Evolutionary conservation across 148 eudicot species (phyloP).

Genomic region (Heliosperma pusillum): DNA sequence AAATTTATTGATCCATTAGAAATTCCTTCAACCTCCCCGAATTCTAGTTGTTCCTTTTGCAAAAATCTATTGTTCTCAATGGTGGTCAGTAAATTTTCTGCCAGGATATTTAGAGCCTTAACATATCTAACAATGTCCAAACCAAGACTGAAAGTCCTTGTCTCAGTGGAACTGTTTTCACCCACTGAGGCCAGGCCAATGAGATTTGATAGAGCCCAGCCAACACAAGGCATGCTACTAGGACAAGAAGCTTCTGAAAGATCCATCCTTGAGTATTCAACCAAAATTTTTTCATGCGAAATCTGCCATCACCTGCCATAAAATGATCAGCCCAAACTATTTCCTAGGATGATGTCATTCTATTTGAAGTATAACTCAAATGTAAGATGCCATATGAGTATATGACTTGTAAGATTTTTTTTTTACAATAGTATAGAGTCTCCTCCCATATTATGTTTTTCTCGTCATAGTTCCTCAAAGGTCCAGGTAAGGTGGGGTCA

Average conservation of each 20-base stretch:
- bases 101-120: constrained; percentile 48
- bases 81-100: constrained; percentile 50
- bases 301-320: constrained; percentile 98
- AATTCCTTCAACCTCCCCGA: constrained; percentile 29
- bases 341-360: constrained; percentile 9
- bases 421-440: not conserved
- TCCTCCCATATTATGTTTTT: not conserved
- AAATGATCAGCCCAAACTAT: constrained; percentile 63
- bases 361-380: not conserved
- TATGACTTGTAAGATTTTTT: too few species aligned
- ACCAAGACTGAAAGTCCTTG: constrained; percentile 49
- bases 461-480: not conserved
- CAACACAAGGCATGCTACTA: constrained; percentile 55
- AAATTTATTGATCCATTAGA: constrained; percentile 28
- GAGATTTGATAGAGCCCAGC: constrained; percentile 84
- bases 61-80: constrained; percentile 41
- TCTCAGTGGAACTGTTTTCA: constrained; percentile 37
- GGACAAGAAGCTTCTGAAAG: constrained; percentile 30
- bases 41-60: constrained; percentile 35
- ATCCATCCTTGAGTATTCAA: constrained; percentile 54
- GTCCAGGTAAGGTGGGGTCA: not conserved
- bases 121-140: constrained; percentile 59
- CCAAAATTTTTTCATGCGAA: constrained; percentile 53
- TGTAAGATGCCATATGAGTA: not conserved
- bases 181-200: constrained; percentile 56